Evolutionary conservation across 805 yeast genomes (phyloP).

Genomic region (Ogataea minuta): DNA sequence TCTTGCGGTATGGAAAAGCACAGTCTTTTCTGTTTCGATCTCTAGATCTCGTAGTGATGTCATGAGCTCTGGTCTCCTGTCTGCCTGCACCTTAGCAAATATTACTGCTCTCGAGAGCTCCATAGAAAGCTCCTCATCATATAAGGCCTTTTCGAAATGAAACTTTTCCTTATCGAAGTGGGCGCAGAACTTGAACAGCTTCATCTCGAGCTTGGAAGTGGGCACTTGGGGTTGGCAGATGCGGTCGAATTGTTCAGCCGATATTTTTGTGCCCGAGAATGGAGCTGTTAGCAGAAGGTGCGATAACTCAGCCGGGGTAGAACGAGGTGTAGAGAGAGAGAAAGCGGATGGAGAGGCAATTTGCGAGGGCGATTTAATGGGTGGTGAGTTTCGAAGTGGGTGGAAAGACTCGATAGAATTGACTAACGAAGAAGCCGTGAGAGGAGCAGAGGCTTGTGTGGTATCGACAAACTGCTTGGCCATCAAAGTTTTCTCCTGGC

Average conservation of each 20-base stretch:
- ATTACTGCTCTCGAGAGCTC: too few relatives aligned
- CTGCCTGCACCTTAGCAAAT: too few relatives aligned
- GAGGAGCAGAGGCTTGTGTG: background rate
- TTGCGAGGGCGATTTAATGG: background rate
- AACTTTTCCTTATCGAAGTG: constrained; percentile 13
- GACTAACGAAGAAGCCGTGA: background rate
- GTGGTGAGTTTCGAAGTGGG: too few relatives aligned
- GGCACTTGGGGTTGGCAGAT: background rate
- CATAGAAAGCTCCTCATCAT: too few relatives aligned
- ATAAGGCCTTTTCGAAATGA: constrained; percentile 10
- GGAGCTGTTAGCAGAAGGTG: background rate
- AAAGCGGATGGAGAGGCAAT: background rate
- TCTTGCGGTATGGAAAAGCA: constrained; percentile 29
- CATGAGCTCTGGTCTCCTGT: too few relatives aligned
- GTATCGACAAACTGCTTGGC: background rate
- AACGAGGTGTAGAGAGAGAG: too few relatives aligned
- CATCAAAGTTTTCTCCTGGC: background rate
- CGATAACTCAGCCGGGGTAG: too few relatives aligned
- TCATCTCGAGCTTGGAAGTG: constrained; percentile 9
- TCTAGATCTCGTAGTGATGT: constrained; percentile 4
- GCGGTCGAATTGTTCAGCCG: constrained; percentile 3
- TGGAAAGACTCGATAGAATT: too few relatives aligned
- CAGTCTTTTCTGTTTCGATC: constrained; percentile 14
- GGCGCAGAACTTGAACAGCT: constrained; percentile 26
- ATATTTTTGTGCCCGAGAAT: background rate